Conservation (phyloP, 352 stramenopile species). For the Pythium brachiatum region DNA sequence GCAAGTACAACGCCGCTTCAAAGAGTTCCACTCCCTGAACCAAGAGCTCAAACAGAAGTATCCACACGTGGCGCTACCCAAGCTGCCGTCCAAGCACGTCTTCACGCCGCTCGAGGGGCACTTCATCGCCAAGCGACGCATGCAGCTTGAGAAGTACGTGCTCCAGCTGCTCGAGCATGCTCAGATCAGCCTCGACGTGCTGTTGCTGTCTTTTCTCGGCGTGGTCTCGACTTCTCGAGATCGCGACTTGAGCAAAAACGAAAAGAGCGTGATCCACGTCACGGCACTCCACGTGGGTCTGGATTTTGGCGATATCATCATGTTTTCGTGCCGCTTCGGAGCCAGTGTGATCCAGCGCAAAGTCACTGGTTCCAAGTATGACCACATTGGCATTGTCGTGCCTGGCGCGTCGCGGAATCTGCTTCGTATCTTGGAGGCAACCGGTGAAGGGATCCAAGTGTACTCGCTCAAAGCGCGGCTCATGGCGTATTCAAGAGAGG, state of each 20-base stretch:
- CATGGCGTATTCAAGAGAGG: conserved; percentile 76
- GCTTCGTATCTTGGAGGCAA: conserved; percentile 78
- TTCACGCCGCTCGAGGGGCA: conserved; percentile 65
- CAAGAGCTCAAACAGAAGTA: conserved; percentile 76
- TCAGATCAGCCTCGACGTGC: conserved; percentile 50
- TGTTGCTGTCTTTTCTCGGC: conserved; percentile 74
- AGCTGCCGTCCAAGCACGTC: conserved; percentile 58
- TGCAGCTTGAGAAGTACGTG: conserved; percentile 70
- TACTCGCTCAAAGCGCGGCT: conserved; percentile 76
- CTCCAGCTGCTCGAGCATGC: conserved; percentile 48
- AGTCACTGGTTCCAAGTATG: conserved; percentile 77
- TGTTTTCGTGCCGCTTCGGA: conserved; percentile 81
- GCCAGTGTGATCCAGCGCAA: conserved; percentile 77
- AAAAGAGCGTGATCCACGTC: conserved; percentile 68
- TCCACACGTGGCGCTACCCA: conserved; percentile 29
- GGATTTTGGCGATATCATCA: conserved; percentile 67
- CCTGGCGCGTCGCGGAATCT: conserved; percentile 55
- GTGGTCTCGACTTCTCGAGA: conserved; percentile 70
- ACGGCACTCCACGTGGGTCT: conserved; percentile 73
- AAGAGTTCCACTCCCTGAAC: conserved; percentile 55
- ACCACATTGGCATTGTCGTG: conserved; percentile 81
- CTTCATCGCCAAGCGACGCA: conserved; percentile 58
- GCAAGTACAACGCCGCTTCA: conserved; percentile 65
- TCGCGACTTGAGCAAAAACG: conserved; percentile 52
- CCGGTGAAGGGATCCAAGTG: conserved; percentile 73